Conservation (phyloP, 257 asterid genomes). For the Nemophila menziesii region DNA sequence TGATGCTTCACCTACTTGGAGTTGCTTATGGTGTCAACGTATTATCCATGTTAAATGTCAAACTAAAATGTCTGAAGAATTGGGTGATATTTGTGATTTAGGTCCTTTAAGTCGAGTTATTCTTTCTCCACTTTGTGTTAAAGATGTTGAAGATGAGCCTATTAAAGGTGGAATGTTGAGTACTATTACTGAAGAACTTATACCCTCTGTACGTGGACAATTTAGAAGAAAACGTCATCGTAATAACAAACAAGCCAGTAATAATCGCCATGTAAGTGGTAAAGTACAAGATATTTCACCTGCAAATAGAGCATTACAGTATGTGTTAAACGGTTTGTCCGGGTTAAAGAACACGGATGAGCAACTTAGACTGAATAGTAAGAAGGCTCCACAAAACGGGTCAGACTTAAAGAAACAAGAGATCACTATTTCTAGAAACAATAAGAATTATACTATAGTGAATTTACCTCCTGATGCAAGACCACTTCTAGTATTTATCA, state of each 20-base stretch:
- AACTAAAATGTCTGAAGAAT: constrained; percentile 68
- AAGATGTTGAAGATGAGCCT: constrained; percentile 36
- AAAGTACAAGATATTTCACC: constrained; percentile 34
- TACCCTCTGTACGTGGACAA: constrained; percentile 42
- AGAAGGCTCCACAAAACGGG: constrained; percentile 27
- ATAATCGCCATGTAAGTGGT: constrained; percentile 24
- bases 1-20: constrained; percentile 83
- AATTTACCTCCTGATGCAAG: constrained; percentile 68
- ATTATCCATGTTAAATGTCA: constrained; percentile 77
- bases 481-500: constrained; percentile 72
- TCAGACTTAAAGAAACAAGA: constrained; percentile 27
- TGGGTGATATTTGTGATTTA: constrained; percentile 62
- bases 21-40: constrained; percentile 82
- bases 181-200: constrained; percentile 39
- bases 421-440: constrained; percentile 21
- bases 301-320: constrained; percentile 35
- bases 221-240: constrained; percentile 50
- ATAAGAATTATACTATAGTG: constrained; percentile 42
- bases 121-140: constrained; percentile 74
- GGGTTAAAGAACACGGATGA: constrained; percentile 28
- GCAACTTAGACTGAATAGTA: constrained; percentile 18
- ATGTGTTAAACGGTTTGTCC: constrained; percentile 39
- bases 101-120: constrained; percentile 71
- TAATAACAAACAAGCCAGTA: constrained; percentile 43
- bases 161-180: constrained; percentile 15